Percentiles rank a stretch among this genome's conserved stretches.
Conservation (phyloP, 192 early-diverging fungal species). For the Allomyces macrogynus region DNA sequence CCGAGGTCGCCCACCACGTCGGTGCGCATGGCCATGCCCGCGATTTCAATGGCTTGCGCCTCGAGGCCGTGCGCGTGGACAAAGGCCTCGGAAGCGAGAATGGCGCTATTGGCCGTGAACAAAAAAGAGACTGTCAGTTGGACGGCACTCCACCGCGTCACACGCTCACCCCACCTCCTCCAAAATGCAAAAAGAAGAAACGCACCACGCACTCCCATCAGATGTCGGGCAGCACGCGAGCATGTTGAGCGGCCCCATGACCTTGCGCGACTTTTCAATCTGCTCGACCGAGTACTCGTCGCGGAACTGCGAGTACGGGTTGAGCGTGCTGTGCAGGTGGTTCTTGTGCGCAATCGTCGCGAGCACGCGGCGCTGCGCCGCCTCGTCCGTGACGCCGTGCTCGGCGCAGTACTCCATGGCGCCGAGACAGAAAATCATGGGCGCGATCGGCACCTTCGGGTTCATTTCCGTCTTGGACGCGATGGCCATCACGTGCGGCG, state of each 20-base stretch:
- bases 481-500: constrained; percentile 22
- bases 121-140: too few relatives aligned
- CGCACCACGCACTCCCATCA: constrained; percentile 36
- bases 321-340: constrained; percentile 41
- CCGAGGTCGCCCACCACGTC: constrained; percentile 24
- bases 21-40: constrained; percentile 47
- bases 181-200: too few relatives aligned
- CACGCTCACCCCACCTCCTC: too few relatives aligned
- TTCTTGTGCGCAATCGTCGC: constrained; percentile 55
- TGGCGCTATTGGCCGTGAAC: constrained; percentile 7
- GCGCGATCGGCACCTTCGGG: constrained; percentile 28
- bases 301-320: constrained; percentile 54
- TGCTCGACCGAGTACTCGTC: constrained; percentile 38
- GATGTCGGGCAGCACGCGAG: constrained; percentile 58
- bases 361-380: constrained; percentile 11
- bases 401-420: constrained; percentile 47
- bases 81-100: constrained; percentile 46
- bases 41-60: constrained; percentile 45
- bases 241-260: constrained; percentile 51
- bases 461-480: constrained; percentile 29
- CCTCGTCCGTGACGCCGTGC: constrained; percentile 29
- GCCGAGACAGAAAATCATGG: constrained; percentile 54
- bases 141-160: too few relatives aligned
- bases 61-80: constrained; percentile 32
- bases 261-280: constrained; percentile 30